These are phyloP conservation scores for Fomitopsis serialis DNA, from an alignment of 768 basidiomycete species.

Conservation along the genomic window DNA sequence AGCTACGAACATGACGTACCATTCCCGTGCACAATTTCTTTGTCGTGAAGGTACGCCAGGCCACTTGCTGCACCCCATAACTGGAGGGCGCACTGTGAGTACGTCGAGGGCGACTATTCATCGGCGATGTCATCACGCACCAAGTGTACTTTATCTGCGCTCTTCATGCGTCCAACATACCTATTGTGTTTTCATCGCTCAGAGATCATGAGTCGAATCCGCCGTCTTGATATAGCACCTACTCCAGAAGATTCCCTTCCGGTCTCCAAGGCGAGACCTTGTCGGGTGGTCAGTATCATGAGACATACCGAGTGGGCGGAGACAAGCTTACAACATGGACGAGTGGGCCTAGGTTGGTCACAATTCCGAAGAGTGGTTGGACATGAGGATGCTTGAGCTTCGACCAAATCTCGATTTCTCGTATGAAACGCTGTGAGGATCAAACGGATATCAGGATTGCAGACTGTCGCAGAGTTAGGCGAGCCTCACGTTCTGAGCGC, in stretches of 20 bases:
- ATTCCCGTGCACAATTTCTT: constrained; percentile 53
- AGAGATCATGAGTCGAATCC: neutral
- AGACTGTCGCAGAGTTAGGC: neutral
- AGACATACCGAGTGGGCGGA: neutral
- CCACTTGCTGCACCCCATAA: constrained; percentile 51
- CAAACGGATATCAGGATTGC: neutral
- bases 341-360: constrained; percentile 45
- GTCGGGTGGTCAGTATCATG: neutral
- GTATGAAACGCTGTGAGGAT: constrained; percentile 46
- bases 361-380: constrained; percentile 51
- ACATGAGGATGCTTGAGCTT: constrained; percentile 46
- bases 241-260: constrained; percentile 55
- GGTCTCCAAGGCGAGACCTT: constrained; percentile 63
- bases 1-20: constrained; percentile 32
- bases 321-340: constrained; percentile 39
- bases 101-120: too few species aligned
- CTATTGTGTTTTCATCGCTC: neutral
- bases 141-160: constrained; percentile 36
- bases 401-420: constrained; percentile 54
- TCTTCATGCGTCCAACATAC: constrained; percentile 20
- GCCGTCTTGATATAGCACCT: constrained; percentile 19
- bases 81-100: constrained; percentile 24
- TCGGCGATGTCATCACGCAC: constrained; percentile 26
- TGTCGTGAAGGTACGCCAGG: constrained; percentile 49
- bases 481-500: too few species aligned